Evolutionary conservation across 176 grass and related monocot genomes (phyloP).

Genomic region (Cenchrus fungigraminus): DNA sequence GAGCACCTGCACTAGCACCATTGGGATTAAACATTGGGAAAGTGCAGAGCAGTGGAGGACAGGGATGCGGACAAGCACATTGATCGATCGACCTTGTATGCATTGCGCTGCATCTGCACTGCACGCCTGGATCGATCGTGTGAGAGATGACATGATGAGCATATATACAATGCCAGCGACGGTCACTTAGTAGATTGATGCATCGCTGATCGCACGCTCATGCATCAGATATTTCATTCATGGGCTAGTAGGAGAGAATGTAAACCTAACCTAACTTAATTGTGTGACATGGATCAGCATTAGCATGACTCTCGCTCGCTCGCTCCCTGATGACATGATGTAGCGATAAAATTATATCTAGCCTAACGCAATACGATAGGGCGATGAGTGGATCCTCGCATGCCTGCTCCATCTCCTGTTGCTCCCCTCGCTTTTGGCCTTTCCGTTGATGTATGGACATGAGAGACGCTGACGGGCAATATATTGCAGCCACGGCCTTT

Average conservation of each 20-base stretch:
- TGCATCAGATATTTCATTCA: no score
- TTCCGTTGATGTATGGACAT: conserved; percentile 29
- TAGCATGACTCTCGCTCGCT: background rate
- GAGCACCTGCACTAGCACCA: conserved; percentile 33
- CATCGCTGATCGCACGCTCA: background rate
- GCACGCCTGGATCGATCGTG: no score
- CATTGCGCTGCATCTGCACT: background rate
- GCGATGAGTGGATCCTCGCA: conserved; percentile 9
- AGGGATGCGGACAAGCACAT: conserved; percentile 29
- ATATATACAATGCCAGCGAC: background rate
- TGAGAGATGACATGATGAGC: background rate
- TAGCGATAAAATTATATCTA: background rate
- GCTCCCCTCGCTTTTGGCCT: background rate
- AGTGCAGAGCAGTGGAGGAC: conserved; percentile 35
- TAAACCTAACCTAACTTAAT: background rate
- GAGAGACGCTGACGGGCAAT: conserved; percentile 7
- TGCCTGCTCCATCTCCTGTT: conserved; percentile 15
- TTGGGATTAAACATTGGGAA: conserved; percentile 28
- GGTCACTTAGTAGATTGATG: background rate
- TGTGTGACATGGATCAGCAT: background rate
- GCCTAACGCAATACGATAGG: background rate
- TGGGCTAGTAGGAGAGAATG: background rate
- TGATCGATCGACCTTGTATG: no score
- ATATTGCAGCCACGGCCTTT: no score
- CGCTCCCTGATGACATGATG: background rate